Base-by-base conservation (phyloP, 1,139 yeast species). In the Zygosaccharomyces sapae region DNA sequence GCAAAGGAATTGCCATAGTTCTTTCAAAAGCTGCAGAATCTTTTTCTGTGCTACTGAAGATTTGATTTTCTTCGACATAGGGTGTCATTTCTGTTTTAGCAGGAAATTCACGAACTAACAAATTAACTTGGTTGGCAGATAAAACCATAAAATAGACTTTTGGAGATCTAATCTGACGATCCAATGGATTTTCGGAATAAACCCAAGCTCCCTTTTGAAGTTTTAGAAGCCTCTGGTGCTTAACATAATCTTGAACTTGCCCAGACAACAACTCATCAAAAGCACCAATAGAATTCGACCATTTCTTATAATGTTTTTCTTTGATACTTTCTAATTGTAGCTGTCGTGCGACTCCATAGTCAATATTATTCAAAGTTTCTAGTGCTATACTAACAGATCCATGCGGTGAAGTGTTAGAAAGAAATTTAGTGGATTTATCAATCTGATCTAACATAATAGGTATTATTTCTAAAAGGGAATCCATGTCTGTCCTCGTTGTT, bases 191-290 rank as follows among this genome's bases (percentile, higher is more conserved):
- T 45, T 81, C 85, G 2, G 83, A 75, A 58, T 73, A 82, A n/a
- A 86, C 92, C 95, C 95, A 87, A 2, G 87, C 78, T 3, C 96
- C 96, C 56, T 79, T 80, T 37, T 87, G 78, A 45, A 88, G 67
- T 58, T 82, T 82, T 47, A 84, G 69, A 39, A 84, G 80, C 55
- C 95, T 73, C 66, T 86, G 95, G 61, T 85, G 92, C 50, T 79
- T 75, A n/a, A 87, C 90, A 62, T 85, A 86, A 45, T 83, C 85
- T 54, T 75, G 70, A 0, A 85, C 87, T 61, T 87, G 92, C 13
- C 69, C 67, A 4, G 75, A 66, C 51, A 86, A 70, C 43, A 74
- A 68, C 10, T 68, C 67, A 59, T 80, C 76, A 58, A 87, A 83
- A 33, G 70, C 74, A 7, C 63, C 52, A 42, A 79, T 70, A 48